phyloP scores from a whole-genome alignment of 768 basidiomycete genomes.

The Chalciporus piperatus region DNA sequence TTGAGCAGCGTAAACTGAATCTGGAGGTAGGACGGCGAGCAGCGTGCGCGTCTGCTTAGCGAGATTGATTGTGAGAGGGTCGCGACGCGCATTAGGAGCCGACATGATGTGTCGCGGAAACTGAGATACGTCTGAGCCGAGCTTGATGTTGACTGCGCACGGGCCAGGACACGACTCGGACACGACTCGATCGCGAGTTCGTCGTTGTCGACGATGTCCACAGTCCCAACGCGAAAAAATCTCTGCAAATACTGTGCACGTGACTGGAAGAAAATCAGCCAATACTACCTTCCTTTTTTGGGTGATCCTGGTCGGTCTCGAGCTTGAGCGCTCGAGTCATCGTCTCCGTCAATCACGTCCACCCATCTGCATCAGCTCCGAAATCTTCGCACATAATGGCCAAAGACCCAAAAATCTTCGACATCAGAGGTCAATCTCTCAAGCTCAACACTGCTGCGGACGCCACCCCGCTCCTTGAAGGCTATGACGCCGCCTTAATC shows the following conservation, averaged over 20 bases:
- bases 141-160: background rate
- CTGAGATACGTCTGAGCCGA: background rate
- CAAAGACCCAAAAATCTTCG: constrained; percentile 17
- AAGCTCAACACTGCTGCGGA: constrained; percentile 78
- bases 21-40: constrained; percentile 41
- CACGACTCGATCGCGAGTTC: background rate
- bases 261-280: constrained; percentile 15
- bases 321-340: background rate
- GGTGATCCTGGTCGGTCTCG: constrained; percentile 13
- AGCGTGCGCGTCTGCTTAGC: constrained; percentile 49
- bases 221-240: constrained; percentile 7
- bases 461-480: constrained; percentile 67
- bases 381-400: constrained; percentile 13
- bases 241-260: constrained; percentile 13
- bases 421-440: constrained; percentile 39
- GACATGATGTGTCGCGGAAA: constrained; percentile 9
- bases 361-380: background rate
- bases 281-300: constrained; percentile 10
- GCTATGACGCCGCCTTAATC: constrained; percentile 60
- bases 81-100: constrained; percentile 28
- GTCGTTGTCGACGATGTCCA: constrained; percentile 1
- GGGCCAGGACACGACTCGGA: background rate
- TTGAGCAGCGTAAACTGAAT: constrained; percentile 37
- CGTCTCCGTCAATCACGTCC: background rate
- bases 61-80: constrained; percentile 62